Percentiles rank a stretch among this genome's conserved stretches.
Conservation (phyloP, 768 basidiomycete genomes). For the Agrocybe chaxingu region DNA sequence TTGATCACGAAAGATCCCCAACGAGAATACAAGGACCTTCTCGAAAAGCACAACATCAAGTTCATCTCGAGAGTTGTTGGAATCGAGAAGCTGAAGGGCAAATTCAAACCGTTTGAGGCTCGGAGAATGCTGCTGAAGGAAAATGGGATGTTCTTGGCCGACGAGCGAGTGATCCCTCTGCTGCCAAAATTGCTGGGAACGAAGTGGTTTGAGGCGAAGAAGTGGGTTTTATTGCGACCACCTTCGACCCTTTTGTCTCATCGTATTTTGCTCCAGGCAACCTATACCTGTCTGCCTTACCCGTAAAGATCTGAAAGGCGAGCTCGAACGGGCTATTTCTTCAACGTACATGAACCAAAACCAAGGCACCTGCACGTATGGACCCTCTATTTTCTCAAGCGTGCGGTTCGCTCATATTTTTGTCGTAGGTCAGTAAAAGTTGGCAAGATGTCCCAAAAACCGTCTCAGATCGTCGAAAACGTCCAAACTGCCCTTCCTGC, state of each 20-base stretch:
- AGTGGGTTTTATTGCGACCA: conserved; percentile 48
- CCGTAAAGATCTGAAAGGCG: conserved; percentile 86
- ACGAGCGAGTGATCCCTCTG: conserved; percentile 85
- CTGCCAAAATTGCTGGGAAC: conserved; percentile 85
- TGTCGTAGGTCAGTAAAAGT: conserved; percentile 76
- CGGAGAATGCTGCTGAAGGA: conserved; percentile 82
- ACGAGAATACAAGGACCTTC: conserved; percentile 91
- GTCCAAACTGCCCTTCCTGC: conserved; percentile 75
- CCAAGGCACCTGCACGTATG: conserved; percentile 89
- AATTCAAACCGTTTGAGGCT: conserved; percentile 83
- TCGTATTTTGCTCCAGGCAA: conserved; percentile 50
- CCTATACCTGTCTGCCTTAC: conserved; percentile 92
- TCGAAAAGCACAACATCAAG: conserved; percentile 73
- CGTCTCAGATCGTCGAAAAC: conserved; percentile 76
- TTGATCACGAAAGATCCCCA: conserved; percentile 96
- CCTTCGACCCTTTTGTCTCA: conserved; percentile 2
- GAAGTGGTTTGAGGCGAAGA: conserved; percentile 93
- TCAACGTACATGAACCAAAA: conserved; percentile 97
- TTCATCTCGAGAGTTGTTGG: conserved; percentile 93
- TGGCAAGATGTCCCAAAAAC: conserved; percentile 66
- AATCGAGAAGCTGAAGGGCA: conserved; percentile 88
- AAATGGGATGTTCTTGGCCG: conserved; percentile 90
- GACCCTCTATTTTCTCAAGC: neutral
- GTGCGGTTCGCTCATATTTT: neutral
- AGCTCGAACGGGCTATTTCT: conserved; percentile 88